phyloP scores from a whole-genome alignment of 1,284 basidiomycete species.

The Trametes polyzona region DNA sequence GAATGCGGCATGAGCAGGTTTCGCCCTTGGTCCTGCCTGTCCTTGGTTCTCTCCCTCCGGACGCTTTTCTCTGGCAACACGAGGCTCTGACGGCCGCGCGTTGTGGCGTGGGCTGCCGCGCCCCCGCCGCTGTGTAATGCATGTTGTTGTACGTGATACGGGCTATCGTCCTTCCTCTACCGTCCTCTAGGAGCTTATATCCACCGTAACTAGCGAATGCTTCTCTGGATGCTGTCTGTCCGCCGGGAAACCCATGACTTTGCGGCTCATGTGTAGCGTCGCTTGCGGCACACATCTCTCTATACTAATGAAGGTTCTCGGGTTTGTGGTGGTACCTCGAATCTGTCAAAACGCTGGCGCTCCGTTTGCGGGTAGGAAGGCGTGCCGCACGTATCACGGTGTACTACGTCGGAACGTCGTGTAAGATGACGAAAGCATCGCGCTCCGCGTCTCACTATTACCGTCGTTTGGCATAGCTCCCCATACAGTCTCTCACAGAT shows the following conservation, averaged over 20 bases:
- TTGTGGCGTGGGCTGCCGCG: not conserved
- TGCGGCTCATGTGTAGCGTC: not conserved
- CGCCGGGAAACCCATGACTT: conserved; percentile 5
- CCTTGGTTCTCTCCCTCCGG: not conserved
- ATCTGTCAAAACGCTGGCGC: conserved; percentile 1
- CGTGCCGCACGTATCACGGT: not conserved
- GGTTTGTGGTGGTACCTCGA: not conserved
- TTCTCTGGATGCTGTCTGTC: not conserved
- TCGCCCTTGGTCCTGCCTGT: not conserved
- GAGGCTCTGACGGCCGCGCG: not conserved
- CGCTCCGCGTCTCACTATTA: not conserved
- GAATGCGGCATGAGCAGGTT: conserved; percentile 1
- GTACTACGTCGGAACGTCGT: not conserved
- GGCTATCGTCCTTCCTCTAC: not conserved
- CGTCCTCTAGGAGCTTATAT: not conserved
- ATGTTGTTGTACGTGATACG: conserved; percentile 15
- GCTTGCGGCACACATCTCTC: not conserved
- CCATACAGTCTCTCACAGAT: not conserved
- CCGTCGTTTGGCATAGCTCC: not conserved
- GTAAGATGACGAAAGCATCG: not conserved
- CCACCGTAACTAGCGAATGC: not conserved
- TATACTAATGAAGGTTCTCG: not conserved
- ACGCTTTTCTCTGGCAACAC: not conserved
- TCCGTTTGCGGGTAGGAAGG: not conserved
- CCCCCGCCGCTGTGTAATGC: conserved; percentile 5